Evolutionary conservation across 345 rosid genomes (phyloP).

Genomic region (Populus tremula): DNA sequence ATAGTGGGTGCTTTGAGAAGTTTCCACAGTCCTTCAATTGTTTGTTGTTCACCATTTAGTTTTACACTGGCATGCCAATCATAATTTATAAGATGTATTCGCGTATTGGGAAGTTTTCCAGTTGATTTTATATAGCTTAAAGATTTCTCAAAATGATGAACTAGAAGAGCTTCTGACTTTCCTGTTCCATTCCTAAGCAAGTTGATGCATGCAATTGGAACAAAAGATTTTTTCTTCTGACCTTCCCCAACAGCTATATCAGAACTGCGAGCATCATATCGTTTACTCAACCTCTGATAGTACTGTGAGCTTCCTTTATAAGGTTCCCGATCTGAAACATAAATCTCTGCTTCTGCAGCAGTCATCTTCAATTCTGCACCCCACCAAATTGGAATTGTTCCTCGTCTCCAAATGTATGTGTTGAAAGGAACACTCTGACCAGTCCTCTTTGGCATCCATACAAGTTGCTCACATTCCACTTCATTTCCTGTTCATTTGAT

Average conservation of each 20-base stretch:
- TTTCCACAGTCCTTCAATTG: conserved; percentile 91
- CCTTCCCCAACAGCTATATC: conserved; percentile 53
- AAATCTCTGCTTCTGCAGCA: conserved; percentile 95
- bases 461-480: conserved; percentile 96
- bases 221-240: conserved; percentile 62
- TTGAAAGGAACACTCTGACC: conserved; percentile 81
- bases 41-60: conserved; percentile 79
- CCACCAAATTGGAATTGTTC: conserved; percentile 99
- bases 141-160: conserved; percentile 88
- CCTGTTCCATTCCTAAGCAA: conserved; percentile 86
- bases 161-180: conserved; percentile 84
- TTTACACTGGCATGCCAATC: conserved; percentile 92
- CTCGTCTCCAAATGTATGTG: conserved; percentile 89
- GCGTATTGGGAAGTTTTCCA: conserved; percentile 70
- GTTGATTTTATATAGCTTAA: conserved; percentile 62
- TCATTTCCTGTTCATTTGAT: conserved; percentile 75
- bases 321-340: conserved; percentile 82
- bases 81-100: conserved; percentile 66
- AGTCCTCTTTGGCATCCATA: conserved; percentile 78
- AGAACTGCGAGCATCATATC: conserved; percentile 70
- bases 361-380: conserved; percentile 94
- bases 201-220: conserved; percentile 85
- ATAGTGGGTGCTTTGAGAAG: conserved; percentile 68
- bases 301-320: conserved; percentile 88
- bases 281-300: conserved; percentile 77